phyloP scores from a whole-genome alignment of 2,329 filamentous ascomycete species.

The Ceratocystiopsis brevicomis region DNA sequence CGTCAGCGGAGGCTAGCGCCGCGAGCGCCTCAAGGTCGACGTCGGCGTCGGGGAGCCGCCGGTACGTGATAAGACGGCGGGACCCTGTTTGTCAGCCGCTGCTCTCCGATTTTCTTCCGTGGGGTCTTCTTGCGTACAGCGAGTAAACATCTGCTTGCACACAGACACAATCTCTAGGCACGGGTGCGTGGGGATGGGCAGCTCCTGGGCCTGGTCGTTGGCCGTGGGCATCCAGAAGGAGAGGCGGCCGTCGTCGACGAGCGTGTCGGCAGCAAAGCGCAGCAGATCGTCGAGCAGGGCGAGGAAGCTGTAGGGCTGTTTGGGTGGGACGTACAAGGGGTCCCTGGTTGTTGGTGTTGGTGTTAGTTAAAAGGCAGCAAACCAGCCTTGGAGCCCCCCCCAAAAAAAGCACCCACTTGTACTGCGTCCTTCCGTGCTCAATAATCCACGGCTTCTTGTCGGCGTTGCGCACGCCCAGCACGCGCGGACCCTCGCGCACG shows the following conservation, averaged over 20 bases:
- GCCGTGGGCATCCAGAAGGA: constrained; percentile 97
- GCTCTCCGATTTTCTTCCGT: no score
- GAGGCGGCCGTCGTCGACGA: constrained; percentile 63
- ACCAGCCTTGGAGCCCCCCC: no score
- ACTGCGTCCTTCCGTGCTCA: constrained; percentile 49
- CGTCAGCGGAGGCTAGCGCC: constrained; percentile 11
- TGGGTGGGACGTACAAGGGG: constrained; percentile 63
- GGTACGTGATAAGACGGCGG: constrained; percentile 71
- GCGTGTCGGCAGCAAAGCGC: constrained; percentile 54
- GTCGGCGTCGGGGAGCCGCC: constrained; percentile 42
- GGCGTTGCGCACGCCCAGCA: constrained; percentile 59
- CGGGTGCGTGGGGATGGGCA: constrained; percentile 59
- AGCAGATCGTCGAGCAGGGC: constrained; percentile 84
- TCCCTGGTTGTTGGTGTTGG: not conserved
- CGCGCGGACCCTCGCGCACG: constrained; percentile 76
- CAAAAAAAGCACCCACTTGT: constrained; percentile 37
- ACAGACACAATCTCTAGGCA: constrained; percentile 53
- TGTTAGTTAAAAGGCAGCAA: no score
- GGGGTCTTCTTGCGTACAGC: no score
- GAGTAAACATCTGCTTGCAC: constrained; percentile 64
- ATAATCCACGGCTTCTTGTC: constrained; percentile 40
- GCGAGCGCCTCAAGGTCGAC: constrained; percentile 27
- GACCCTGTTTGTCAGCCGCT: constrained; percentile 49
- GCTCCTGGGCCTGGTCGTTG: constrained; percentile 57
- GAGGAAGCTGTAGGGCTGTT: constrained; percentile 78